Conservation (phyloP, 768 basidiomycete species). For the Russula earlei region DNA sequence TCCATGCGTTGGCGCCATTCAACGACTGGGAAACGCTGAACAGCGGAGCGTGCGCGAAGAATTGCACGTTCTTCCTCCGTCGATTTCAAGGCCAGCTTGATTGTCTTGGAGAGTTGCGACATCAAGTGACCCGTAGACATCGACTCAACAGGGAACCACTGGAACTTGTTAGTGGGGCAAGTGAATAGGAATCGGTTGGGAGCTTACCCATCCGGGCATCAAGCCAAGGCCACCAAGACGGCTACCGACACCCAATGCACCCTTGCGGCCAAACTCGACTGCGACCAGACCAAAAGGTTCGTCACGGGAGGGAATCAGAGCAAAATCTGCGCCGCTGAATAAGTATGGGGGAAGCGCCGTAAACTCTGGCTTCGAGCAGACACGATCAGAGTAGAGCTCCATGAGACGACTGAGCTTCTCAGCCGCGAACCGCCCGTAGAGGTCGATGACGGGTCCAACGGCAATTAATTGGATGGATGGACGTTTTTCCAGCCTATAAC, state of each 20-base stretch:
- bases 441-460: conserved; percentile 91
- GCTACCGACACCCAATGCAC: conserved; percentile 91
- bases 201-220: conserved; percentile 93
- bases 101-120: conserved; percentile 88
- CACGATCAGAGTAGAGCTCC: conserved; percentile 91
- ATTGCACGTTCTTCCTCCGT: conserved; percentile 86
- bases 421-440: conserved; percentile 92
- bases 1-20: conserved; percentile 96
- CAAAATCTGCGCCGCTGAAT: conserved; percentile 93
- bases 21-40: conserved; percentile 95
- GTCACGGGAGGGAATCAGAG: conserved; percentile 90
- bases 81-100: conserved; percentile 89
- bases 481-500: conserved; percentile 67
- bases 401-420: conserved; percentile 88
- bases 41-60: conserved; percentile 84
- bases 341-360: conserved; percentile 88
- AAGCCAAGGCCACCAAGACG: conserved; percentile 90
- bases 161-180: conserved; percentile 4
- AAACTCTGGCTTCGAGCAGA: conserved; percentile 95
- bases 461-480: conserved; percentile 78
- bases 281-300: conserved; percentile 95
- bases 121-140: conserved; percentile 89
- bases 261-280: conserved; percentile 93
- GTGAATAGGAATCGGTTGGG: neutral
- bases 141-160: conserved; percentile 98